Evolutionary conservation across 2,329 filamentous ascomycete species (phyloP).

Genomic region (Colletotrichum lini): DNA sequence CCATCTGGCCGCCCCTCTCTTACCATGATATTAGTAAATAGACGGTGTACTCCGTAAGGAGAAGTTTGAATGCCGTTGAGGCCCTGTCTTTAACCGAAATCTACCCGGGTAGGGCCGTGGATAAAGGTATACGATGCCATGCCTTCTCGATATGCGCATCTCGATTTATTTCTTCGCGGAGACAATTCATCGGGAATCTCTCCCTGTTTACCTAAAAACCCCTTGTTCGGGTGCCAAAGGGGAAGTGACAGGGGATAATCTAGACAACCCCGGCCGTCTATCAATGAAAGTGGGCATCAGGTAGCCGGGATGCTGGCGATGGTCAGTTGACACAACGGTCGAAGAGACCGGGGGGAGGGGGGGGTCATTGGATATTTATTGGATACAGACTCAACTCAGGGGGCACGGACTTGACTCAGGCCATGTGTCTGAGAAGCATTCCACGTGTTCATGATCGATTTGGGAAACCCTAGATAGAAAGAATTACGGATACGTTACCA

Average conservation of each 20-base stretch:
- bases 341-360: no score
- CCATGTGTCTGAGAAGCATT: neutral
- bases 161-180: neutral
- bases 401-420: neutral
- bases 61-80: no score
- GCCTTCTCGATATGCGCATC: neutral
- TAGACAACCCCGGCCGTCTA: neutral
- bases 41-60: neutral
- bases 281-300: neutral
- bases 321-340: no score
- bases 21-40: neutral
- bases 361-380: no score
- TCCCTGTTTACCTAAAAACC: neutral
- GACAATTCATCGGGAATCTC: neutral
- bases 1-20: neutral
- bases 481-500: no score
- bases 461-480: neutral
- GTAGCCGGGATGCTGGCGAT: neutral
- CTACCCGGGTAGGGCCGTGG: neutral
- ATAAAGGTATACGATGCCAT: neutral
- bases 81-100: neutral
- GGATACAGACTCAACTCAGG: neutral
- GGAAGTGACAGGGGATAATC: neutral
- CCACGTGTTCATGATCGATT: constrained; percentile 2
- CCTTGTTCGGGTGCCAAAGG: neutral